These are phyloP conservation scores for Schwanniomyces sp. DNA, from an alignment of 805 yeast genomes.

Conservation along the genomic window DNA sequence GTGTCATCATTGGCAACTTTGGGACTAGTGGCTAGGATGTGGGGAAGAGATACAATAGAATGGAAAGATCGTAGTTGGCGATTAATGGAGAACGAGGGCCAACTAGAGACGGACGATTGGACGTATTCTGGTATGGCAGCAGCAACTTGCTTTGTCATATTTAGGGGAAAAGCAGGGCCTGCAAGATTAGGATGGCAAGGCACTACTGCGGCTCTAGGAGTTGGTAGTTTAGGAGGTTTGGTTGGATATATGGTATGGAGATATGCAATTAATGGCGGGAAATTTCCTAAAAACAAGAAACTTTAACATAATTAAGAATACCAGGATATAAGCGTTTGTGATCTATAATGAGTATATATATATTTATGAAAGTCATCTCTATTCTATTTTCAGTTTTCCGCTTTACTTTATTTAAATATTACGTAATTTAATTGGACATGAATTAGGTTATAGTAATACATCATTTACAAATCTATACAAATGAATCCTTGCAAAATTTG, in stretches of 20 bases:
- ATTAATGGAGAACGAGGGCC: neutral
- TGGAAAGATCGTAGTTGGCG: neutral
- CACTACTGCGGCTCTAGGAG: neutral
- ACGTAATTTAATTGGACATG: too few species aligned
- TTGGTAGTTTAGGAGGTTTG: neutral
- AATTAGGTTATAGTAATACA: too few species aligned
- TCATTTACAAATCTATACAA: too few species aligned
- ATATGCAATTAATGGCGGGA: neutral
- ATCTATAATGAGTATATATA: too few species aligned
- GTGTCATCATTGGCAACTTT: neutral
- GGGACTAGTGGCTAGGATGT: neutral
- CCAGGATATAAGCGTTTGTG: too few species aligned
- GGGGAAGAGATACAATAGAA: neutral
- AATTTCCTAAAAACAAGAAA: neutral
- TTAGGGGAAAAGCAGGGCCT: neutral
- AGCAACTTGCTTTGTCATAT: neutral
- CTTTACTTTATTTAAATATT: too few species aligned
- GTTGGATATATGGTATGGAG: neutral
- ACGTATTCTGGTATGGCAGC: neutral
- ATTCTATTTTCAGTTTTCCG: too few species aligned
- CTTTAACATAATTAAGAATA: too few species aligned
- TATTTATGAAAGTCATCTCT: too few species aligned
- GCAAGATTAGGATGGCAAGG: neutral
- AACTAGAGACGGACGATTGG: neutral
- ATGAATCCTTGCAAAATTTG: too few species aligned